A percentile compares a stretch with the other conserved stretches of the same genome.
These are phyloP conservation scores for Fusarium armeniacum DNA, from an alignment of 2,329 filamentous ascomycete species.

Conservation along the genomic window DNA sequence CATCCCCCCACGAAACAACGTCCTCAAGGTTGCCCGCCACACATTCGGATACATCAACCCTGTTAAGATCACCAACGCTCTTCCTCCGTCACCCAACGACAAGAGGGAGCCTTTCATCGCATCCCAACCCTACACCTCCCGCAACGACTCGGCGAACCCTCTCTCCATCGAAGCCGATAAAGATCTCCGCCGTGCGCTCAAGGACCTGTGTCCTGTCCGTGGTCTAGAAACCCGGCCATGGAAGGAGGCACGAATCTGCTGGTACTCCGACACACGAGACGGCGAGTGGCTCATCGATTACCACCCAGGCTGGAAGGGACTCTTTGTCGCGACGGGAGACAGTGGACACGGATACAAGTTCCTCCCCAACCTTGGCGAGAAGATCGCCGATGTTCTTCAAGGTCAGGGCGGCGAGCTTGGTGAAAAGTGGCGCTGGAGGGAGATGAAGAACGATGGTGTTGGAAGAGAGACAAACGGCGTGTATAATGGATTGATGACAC, in stretches of 20 bases:
- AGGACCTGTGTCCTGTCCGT: conserved; percentile 70
- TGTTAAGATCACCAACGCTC: conserved; percentile 53
- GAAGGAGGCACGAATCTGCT: conserved; percentile 74
- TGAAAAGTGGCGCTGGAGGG: conserved; percentile 75
- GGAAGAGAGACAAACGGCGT: conserved; percentile 55
- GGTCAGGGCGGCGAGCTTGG: conserved; percentile 65
- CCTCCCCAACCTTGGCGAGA: conserved; percentile 74
- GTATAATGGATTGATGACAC: conserved; percentile 60
- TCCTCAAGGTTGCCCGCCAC: conserved; percentile 80
- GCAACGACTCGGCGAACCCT: conserved; percentile 58
- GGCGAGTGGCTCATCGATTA: conserved; percentile 80
- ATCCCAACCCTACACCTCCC: conserved; percentile 55
- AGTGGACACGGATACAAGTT: conserved; percentile 79
- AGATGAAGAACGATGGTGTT: conserved; percentile 58
- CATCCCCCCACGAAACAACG: conserved; percentile 73
- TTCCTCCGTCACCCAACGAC: conserved; percentile 51
- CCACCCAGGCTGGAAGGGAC: conserved; percentile 71
- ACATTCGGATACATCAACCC: conserved; percentile 76
- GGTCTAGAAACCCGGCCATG: conserved; percentile 72
- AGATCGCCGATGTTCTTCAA: conserved; percentile 69
- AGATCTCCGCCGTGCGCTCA: conserved; percentile 72
- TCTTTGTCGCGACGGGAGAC: conserved; percentile 74
- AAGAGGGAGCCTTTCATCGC: conserved; percentile 52
- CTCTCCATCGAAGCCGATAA: conserved; percentile 72
- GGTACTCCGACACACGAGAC: conserved; percentile 81